Evolutionary conservation across 108 stramenopile genomes (phyloP).

Genomic region (Cyclotella sp.): DNA sequence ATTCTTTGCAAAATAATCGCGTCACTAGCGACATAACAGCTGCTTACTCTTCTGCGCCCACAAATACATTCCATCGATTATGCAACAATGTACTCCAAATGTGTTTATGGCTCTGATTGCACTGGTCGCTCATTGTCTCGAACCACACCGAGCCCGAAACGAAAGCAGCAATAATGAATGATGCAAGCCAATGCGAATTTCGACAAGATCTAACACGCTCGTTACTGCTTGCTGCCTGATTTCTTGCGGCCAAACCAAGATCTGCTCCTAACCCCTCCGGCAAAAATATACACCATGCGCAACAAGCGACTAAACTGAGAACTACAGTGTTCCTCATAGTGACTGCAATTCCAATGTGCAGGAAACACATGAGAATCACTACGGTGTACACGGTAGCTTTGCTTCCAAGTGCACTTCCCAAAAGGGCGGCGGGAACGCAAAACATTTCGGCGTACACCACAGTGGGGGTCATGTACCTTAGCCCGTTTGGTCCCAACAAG

Average conservation of each 20-base stretch:
- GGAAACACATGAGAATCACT: conserved; percentile 57
- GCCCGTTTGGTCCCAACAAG: conserved; percentile 71
- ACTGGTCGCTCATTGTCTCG: conserved; percentile 66
- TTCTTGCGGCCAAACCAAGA: conserved; percentile 9
- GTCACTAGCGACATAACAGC: neutral
- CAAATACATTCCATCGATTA: conserved; percentile 91
- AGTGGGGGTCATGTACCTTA: conserved; percentile 77
- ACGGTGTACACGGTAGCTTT: conserved; percentile 41
- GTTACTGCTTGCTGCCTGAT: neutral
- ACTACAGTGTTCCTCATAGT: conserved; percentile 80
- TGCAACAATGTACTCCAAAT: conserved; percentile 82
- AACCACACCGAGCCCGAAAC: conserved; percentile 78
- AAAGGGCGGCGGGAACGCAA: conserved; percentile 60
- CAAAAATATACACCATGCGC: conserved; percentile 74
- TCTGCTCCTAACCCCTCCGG: conserved; percentile 48
- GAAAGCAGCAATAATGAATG: conserved; percentile 52
- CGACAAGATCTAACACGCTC: neutral
- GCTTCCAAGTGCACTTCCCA: conserved; percentile 64
- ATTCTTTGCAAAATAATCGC: no score
- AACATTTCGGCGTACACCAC: conserved; percentile 84
- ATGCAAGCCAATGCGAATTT: conserved; percentile 30
- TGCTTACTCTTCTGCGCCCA: conserved; percentile 84
- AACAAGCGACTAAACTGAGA: conserved; percentile 77
- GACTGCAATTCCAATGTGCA: conserved; percentile 85
- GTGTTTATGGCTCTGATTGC: conserved; percentile 68